Evolutionary conservation across 179 eudicot genomes (phyloP).

Genomic region (Silene vulgaris): DNA sequence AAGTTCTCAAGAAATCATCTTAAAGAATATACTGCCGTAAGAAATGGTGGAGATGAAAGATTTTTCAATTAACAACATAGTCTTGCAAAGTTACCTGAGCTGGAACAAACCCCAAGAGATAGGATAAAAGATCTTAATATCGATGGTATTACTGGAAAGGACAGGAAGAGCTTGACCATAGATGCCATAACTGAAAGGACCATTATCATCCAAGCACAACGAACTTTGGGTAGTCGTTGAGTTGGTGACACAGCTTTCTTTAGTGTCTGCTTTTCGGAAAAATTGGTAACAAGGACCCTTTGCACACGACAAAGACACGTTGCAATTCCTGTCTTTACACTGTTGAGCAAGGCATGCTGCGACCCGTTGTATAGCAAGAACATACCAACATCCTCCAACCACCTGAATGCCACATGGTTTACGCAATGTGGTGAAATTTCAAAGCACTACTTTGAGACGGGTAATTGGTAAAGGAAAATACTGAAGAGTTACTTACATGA

Average conservation of each 20-base stretch:
- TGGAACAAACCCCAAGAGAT: constrained; percentile 85
- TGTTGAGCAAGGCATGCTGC: constrained; percentile 63
- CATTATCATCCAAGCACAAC: constrained; percentile 52
- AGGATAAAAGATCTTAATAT: constrained; percentile 70
- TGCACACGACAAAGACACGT: constrained; percentile 58
- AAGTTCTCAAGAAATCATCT: neutral
- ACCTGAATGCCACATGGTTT: constrained; percentile 35
- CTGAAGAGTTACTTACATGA: constrained; percentile 49
- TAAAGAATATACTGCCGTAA: neutral
- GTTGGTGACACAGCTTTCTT: constrained; percentile 38
- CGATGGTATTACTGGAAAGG: constrained; percentile 58
- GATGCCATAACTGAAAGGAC: constrained; percentile 65
- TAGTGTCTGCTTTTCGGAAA: constrained; percentile 21
- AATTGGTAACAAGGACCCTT: constrained; percentile 53
- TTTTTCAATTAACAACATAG: neutral
- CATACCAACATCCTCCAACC: constrained; percentile 94
- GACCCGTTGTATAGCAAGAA: constrained; percentile 73
- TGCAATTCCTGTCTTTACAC: constrained; percentile 42
- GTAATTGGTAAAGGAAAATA: neutral
- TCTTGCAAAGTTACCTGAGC: constrained; percentile 44
- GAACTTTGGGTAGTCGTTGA: constrained; percentile 35
- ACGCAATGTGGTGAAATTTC: neutral
- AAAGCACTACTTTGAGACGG: neutral
- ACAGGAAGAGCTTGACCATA: constrained; percentile 68
- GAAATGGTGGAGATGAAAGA: neutral